Evolutionary conservation across 2,329 filamentous ascomycete genomes (phyloP).

Genomic region (Ophiostoma australiae): DNA sequence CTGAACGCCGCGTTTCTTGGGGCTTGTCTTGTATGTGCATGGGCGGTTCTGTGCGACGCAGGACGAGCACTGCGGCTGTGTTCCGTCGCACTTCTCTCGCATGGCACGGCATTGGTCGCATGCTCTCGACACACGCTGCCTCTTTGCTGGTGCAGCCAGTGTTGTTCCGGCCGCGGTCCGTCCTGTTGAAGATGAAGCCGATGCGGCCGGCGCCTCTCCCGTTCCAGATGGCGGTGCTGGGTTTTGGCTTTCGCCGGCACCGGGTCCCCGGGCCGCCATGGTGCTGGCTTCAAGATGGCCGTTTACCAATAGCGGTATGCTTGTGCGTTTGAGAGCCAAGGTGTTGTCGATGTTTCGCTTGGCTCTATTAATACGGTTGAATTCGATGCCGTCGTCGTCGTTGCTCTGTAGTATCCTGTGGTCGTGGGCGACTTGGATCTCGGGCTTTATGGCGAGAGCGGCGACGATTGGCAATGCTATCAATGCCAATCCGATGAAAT

Average conservation of each 20-base stretch:
- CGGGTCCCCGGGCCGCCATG: neutral
- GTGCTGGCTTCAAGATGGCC: neutral
- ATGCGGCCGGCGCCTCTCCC: neutral
- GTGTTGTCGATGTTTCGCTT: neutral
- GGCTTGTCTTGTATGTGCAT: slow-evolving; percentile 67
- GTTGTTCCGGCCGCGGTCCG: neutral
- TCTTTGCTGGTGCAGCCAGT: slow-evolving; percentile 38
- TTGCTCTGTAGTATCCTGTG: neutral
- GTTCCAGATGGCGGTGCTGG: neutral
- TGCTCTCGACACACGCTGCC: slow-evolving; percentile 62
- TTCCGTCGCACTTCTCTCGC: slow-evolving; percentile 68
- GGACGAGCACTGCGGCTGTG: slow-evolving; percentile 60
- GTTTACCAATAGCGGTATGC: neutral
- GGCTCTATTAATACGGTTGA: neutral
- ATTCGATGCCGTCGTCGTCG: neutral
- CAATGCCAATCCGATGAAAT: neutral
- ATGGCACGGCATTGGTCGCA: slow-evolving; percentile 64
- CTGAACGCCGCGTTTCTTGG: slow-evolving; percentile 72
- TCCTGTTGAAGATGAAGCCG: neutral
- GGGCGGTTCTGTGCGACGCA: slow-evolving; percentile 58
- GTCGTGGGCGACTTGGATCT: neutral
- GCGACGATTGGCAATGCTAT: neutral
- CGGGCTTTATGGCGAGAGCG: neutral
- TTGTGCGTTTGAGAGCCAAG: too few species aligned
- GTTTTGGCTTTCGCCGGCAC: neutral